Base-by-base conservation (phyloP, 1,284 basidiomycete genomes). In the Ustilago xerochloae region DNA sequence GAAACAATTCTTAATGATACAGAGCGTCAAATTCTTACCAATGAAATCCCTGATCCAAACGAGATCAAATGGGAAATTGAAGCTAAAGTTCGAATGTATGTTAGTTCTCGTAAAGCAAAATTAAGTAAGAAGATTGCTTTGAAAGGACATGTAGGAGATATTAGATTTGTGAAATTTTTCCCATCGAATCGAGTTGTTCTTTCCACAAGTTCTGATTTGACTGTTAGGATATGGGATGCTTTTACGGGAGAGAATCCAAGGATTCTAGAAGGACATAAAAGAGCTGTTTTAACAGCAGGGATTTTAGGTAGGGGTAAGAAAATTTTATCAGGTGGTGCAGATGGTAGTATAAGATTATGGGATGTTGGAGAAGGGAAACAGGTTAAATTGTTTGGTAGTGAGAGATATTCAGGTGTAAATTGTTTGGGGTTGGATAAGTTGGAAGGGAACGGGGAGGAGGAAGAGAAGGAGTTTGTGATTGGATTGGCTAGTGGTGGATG, bases 341-440 rank as follows among this genome's bases (percentile, higher is more conserved):
- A 94, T 80, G 89, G 89, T 2, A 90, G 90, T 0, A 81, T 93
- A 20, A 87, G 90, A 28, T 85, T 92, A 4, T 94, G 92, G 92
- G 91, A 93, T 75, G 89, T 93, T 87, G 12, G 83, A 84, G 32
- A 87, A 88, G 78, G 87, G 89, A 43, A 84, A 87, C 63, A 70
- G 85, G 28, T 64, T 26, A 36, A 47, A 30, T 81, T 81, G 39
- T 80, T 86, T 43, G 84, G 81, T 6, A 76, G 79, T n/a, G 80
- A 81, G 18, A 73, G 79, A 54, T 86, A 81, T 52, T 79, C 85
- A 0, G 86, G 87, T 4, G 86, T 90, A 6, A 84, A 87, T 15
- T 86, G 87, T 10, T 86, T 88, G 63, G 86, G 85, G 0, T 50
- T 79, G 15, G 46, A 54, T 12, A 58, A 35, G 46, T n/a, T 15